Evolutionary conservation across 2,329 filamentous ascomycete genomes (phyloP).

Genomic region (Hymenoscyphus occultus): DNA sequence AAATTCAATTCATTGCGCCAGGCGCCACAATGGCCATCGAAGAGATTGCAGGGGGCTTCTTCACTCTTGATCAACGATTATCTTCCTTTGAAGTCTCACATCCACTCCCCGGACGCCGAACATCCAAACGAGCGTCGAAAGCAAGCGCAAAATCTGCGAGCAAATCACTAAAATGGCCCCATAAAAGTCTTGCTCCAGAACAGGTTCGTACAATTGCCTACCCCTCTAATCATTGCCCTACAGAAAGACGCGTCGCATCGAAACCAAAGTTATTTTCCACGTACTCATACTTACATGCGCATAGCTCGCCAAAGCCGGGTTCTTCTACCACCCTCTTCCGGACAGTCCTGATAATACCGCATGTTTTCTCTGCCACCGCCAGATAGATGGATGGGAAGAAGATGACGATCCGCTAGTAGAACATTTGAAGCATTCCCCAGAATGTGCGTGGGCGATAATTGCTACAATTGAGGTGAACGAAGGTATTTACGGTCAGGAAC

Average conservation of each 20-base stretch:
- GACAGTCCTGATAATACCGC: constrained; percentile 80
- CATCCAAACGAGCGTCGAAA: constrained; percentile 61
- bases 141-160: constrained; percentile 33
- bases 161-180: constrained; percentile 73
- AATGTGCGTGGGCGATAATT: constrained; percentile 85
- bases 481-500: constrained; percentile 62
- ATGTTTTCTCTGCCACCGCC: constrained; percentile 83
- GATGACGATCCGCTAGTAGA: constrained; percentile 80
- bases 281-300: constrained; percentile 17
- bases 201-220: constrained; percentile 1
- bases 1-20: not conserved
- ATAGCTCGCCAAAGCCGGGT: constrained; percentile 85
- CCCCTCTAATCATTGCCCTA: not conserved
- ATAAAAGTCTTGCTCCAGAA: constrained; percentile 62
- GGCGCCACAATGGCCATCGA: constrained; percentile 24
- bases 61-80: constrained; percentile 72
- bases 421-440: constrained; percentile 76
- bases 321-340: constrained; percentile 78
- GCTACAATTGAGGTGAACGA: constrained; percentile 59
- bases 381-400: constrained; percentile 88
- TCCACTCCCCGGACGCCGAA: constrained; percentile 63
- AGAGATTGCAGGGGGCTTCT: constrained; percentile 45
- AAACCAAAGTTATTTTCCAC: not conserved
- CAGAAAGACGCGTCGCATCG: not conserved
- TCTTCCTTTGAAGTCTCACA: constrained; percentile 72